Conservation (phyloP, 148 eudicot genomes). For the Amaranthus palmeri region DNA sequence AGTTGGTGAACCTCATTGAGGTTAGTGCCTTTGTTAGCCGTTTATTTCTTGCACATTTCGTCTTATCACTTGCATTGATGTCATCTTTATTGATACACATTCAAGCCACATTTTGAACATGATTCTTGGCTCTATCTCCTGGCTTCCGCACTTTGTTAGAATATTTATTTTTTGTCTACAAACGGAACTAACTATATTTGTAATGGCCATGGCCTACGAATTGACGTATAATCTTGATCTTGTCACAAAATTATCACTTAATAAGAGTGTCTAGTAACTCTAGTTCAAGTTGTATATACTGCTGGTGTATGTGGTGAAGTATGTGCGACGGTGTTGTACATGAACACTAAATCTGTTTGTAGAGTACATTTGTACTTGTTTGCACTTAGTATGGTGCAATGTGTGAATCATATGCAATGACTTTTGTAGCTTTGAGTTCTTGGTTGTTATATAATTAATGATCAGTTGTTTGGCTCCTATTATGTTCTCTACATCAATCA, state of each 20-base stretch:
- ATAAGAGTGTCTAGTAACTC: neutral
- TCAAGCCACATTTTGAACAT: too few relatives aligned
- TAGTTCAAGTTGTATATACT: constrained; percentile 20
- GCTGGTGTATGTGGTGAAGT: constrained; percentile 22
- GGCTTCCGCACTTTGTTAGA: too few relatives aligned
- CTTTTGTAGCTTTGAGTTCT: constrained; percentile 8
- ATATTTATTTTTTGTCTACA: constrained; percentile 27
- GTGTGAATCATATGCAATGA: constrained; percentile 7
- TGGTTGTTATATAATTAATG: constrained; percentile 17
- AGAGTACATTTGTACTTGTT: constrained; percentile 13
- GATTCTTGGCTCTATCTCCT: too few relatives aligned
- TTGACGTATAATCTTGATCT: constrained; percentile 5
- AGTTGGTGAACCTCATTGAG: too few relatives aligned
- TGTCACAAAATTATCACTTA: neutral
- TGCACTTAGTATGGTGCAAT: constrained; percentile 8
- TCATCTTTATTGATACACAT: too few relatives aligned
- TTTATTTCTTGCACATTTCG: too few relatives aligned
- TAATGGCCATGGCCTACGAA: constrained; percentile 1
- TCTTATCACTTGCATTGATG: too few relatives aligned
- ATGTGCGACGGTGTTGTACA: constrained; percentile 6
- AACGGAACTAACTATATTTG: constrained; percentile 24
- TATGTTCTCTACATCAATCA: constrained; percentile 5
- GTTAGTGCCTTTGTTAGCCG: too few relatives aligned
- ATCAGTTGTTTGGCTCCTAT: constrained; percentile 10
- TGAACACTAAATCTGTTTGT: constrained; percentile 11